Base-by-base conservation (phyloP, 805 yeast species). In the Zygoascus flipseniorum region DNA sequence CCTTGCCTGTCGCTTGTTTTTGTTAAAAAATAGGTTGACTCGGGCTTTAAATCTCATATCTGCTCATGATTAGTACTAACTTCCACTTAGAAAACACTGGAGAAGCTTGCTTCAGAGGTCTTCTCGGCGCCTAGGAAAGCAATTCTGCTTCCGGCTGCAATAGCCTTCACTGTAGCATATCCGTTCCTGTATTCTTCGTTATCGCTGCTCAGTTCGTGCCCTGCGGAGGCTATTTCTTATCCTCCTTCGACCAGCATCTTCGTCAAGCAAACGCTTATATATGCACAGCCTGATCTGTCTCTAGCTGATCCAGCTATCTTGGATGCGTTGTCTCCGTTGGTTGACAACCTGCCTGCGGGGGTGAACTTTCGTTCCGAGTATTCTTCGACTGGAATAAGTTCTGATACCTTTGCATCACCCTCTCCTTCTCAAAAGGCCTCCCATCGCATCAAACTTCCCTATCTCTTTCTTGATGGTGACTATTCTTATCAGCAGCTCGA, bases 141-240 rank as follows among this genome's bases (percentile, higher is more conserved):
- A 59, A 80, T 80, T 28, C 67, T 80, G 9, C 68, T 76, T 70
- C 82, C 84, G 0, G 68, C 76, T 2, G 62, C 80, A 2, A 53
- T 77, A 1, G 71, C 74, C 8, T 75, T 80, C 54, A 64, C 76
- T 4, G 54, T 80, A 20, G 70, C 81, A 9, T 80, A 78, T 58
- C 81, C 82, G 1, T 62, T 80, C 0, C 59, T 79, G 11, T 72
- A 74, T 58, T 57, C 73, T 67, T n/a, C 58, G 67, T 11, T 61
- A 9, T 31, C 49, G 47, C 41, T 47, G 47, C 47, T 60, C 50
- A 44, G 58, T 50, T 60, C 54, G 53, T 60, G 8, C 61, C 61
- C 26, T 44, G 55, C 37, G 48, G 58, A 32, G 54, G 53, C 13
- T 58, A 55, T 20, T 37, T 52, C 41, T 46, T 44, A n/a, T 42